A percentile compares a stretch with the other conserved stretches of the same genome.
These are phyloP conservation scores for Hericium coralloides DNA, from an alignment of 768 basidiomycete genomes.

Conservation along the genomic window DNA sequence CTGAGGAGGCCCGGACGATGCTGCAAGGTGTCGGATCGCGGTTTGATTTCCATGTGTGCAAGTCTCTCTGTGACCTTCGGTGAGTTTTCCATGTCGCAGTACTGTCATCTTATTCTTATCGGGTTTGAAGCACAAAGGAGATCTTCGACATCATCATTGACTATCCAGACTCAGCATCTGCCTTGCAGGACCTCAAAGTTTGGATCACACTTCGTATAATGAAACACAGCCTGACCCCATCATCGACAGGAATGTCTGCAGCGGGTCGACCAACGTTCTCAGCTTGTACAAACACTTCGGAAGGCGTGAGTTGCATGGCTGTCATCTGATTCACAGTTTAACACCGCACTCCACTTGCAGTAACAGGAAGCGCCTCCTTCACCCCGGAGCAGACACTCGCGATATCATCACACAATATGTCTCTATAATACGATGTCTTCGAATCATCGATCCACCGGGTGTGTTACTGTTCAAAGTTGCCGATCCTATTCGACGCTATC, in stretches of 20 bases:
- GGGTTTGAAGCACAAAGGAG: slow-evolving; percentile 49
- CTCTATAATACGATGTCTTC: slow-evolving; percentile 81
- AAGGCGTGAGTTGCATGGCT: slow-evolving; percentile 49
- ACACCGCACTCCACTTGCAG: slow-evolving; percentile 27
- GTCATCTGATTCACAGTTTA: background rate
- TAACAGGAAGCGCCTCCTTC: slow-evolving; percentile 79
- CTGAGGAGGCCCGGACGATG: slow-evolving; percentile 63
- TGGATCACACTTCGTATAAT: background rate
- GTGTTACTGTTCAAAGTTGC: slow-evolving; percentile 92
- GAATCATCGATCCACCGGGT: slow-evolving; percentile 86
- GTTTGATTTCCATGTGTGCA: slow-evolving; percentile 91
- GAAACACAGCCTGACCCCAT: background rate
- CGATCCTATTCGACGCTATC: slow-evolving; percentile 83
- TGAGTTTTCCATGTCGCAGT: slow-evolving; percentile 23
- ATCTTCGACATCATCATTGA: slow-evolving; percentile 97
- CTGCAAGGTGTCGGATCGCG: slow-evolving; percentile 70
- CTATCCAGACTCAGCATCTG: slow-evolving; percentile 80
- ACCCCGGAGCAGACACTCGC: slow-evolving; percentile 93
- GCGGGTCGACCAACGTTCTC: slow-evolving; percentile 70
- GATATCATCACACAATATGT: slow-evolving; percentile 88
- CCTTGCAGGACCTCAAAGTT: slow-evolving; percentile 81
- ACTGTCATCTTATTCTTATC: background rate
- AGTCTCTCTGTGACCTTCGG: slow-evolving; percentile 83
- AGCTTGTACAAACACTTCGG: slow-evolving; percentile 69
- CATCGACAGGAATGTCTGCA: slow-evolving; percentile 64